A percentile compares a stretch with the other conserved stretches of the same genome.
Evolutionary conservation across 2,329 filamentous ascomycete species (phyloP).

Genomic region (Apiospora rasikravindrae): DNA sequence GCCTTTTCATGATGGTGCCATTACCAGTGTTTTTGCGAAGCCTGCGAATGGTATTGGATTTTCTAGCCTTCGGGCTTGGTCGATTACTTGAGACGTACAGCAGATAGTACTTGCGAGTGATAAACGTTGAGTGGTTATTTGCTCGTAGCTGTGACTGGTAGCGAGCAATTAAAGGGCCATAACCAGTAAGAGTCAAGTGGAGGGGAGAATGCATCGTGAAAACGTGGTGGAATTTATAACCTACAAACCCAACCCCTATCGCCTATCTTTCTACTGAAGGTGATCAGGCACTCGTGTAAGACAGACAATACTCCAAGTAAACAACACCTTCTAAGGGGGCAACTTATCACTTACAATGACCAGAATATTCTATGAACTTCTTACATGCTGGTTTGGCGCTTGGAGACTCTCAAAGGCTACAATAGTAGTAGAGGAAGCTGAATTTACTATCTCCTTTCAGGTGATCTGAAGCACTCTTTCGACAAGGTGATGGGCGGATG

Average conservation of each 20-base stretch:
- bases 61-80: background rate
- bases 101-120: background rate
- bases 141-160: background rate
- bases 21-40: too few species aligned
- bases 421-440: background rate
- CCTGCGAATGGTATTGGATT: too few species aligned
- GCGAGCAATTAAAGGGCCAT: background rate
- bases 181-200: background rate
- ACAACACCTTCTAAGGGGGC: background rate
- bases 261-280: background rate
- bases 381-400: background rate
- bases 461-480: background rate
- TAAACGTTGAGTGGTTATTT: background rate
- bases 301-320: background rate
- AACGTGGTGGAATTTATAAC: background rate
- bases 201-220: background rate
- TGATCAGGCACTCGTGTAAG: background rate
- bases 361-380: background rate
- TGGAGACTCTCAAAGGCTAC: background rate
- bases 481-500: background rate
- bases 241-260: background rate
- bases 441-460: background rate
- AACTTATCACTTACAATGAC: background rate
- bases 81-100: background rate
- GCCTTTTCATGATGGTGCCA: too few species aligned